Conservation (phyloP, 345 rosid genomes). For the Leavenworthia alabamica region DNA sequence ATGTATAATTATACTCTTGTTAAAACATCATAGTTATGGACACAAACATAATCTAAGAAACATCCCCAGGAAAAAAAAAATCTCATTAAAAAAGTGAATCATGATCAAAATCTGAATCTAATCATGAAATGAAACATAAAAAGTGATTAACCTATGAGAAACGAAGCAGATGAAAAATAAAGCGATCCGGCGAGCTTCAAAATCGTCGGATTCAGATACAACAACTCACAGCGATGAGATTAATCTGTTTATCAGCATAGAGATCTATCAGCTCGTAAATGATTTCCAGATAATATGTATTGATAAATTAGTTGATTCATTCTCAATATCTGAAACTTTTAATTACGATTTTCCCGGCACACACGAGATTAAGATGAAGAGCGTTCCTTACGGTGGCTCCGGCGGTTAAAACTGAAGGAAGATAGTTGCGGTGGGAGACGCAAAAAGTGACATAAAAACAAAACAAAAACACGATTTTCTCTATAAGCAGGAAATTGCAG, state of each 20-base stretch:
- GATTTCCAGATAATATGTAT: no score
- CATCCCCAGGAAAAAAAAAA: no score
- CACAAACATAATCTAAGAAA: no score
- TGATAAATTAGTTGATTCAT: slow-evolving; percentile 8
- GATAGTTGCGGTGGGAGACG: slow-evolving; percentile 14
- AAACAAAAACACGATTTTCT: slow-evolving; percentile 14
- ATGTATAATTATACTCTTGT: no score
- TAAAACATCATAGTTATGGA: no score
- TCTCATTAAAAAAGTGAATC: no score
- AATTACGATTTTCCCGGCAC: slow-evolving; percentile 8
- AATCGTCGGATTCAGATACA: slow-evolving; percentile 17
- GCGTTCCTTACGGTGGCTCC: slow-evolving; percentile 34
- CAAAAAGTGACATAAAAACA: slow-evolving; percentile 9
- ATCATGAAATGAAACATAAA: background rate
- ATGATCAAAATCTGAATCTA: slow-evolving; percentile 15
- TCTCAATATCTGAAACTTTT: slow-evolving; percentile 15
- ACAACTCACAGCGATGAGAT: background rate
- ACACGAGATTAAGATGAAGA: slow-evolving; percentile 16
- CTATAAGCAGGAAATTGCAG: background rate
- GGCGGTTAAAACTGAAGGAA: slow-evolving; percentile 16
- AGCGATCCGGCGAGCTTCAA: slow-evolving; percentile 15
- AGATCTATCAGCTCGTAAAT: background rate
- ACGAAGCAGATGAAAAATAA: no score
- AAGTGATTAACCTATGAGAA: no score
- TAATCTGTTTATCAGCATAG: slow-evolving; percentile 3